phyloP scores from a whole-genome alignment of 768 basidiomycete genomes.

The Tricholomella constricta region DNA sequence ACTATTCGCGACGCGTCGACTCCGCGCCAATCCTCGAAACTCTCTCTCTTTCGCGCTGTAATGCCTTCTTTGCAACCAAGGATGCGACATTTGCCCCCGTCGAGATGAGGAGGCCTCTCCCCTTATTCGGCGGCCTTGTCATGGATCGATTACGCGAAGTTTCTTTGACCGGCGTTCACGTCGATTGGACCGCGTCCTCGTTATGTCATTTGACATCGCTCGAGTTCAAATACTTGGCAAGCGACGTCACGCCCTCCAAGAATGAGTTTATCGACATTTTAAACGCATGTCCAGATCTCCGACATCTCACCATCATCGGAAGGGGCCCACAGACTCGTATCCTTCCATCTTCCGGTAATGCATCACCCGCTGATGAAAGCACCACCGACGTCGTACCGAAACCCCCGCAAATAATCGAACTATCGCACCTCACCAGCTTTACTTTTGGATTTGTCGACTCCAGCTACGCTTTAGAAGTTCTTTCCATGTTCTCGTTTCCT shows the following conservation, averaged over 20 bases:
- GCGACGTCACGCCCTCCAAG: constrained; percentile 56
- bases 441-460: constrained; percentile 47
- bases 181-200: constrained; percentile 49
- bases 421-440: constrained; percentile 34
- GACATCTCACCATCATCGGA: constrained; percentile 49
- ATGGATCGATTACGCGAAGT: constrained; percentile 40
- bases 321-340: constrained; percentile 47
- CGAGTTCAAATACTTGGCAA: constrained; percentile 58
- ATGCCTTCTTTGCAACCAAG: constrained; percentile 52
- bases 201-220: constrained; percentile 46
- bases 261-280: constrained; percentile 47
- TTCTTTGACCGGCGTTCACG: constrained; percentile 56
- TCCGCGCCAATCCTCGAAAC: constrained; percentile 39
- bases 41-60: constrained; percentile 55
- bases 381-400: background rate
- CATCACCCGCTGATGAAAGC: background rate
- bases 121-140: constrained; percentile 45
- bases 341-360: background rate
- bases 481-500: constrained; percentile 42
- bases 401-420: constrained; percentile 20
- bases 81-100: constrained; percentile 48
- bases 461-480: constrained; percentile 37
- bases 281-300: constrained; percentile 40
- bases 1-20: constrained; percentile 33
- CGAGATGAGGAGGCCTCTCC: constrained; percentile 38